Conservation (phyloP, 1,284 basidiomycete species). For the Ceratobasidium sp. region DNA sequence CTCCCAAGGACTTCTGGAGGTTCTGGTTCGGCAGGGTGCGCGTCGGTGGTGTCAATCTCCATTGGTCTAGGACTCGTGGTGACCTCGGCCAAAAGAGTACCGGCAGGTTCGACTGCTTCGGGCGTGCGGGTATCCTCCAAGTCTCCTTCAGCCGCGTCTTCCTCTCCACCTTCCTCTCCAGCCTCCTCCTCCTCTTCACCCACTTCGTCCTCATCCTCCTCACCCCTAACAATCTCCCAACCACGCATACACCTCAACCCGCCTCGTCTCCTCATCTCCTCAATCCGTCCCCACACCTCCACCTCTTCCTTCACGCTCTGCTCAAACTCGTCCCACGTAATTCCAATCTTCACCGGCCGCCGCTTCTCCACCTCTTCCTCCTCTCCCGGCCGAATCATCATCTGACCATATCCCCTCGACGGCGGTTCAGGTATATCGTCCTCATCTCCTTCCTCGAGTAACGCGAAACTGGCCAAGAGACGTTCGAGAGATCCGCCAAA, state of each 20-base stretch:
- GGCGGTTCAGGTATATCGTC: constrained; percentile 55
- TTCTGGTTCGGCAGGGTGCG: no score
- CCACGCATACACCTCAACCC: constrained; percentile 67
- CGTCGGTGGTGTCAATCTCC: not conserved
- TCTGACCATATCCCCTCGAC: not conserved
- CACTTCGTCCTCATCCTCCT: constrained; percentile 79
- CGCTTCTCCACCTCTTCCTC: not conserved
- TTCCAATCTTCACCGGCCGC: constrained; percentile 18
- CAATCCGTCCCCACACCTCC: constrained; percentile 28
- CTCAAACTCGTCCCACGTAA: constrained; percentile 38
- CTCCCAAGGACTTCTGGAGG: not conserved
- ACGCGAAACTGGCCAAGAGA: constrained; percentile 58
- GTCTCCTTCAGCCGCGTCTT: constrained; percentile 53
- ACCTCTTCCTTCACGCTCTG: constrained; percentile 24
- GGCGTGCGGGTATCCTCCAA: not conserved
- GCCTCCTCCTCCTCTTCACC: constrained; percentile 67
- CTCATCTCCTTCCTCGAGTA: constrained; percentile 53
- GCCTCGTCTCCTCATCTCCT: constrained; percentile 36
- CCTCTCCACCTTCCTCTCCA: constrained; percentile 77
- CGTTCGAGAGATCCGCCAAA: constrained; percentile 49
- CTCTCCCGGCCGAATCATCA: not conserved
- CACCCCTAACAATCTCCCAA: constrained; percentile 76
- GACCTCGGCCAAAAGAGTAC: not conserved
- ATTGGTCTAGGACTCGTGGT: not conserved
- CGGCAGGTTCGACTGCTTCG: not conserved